Evolutionary conservation across 1,284 basidiomycete species (phyloP), one percentile per base, ranked within the genome.

Genomic region (Leccinum griseonigrum): DNA sequence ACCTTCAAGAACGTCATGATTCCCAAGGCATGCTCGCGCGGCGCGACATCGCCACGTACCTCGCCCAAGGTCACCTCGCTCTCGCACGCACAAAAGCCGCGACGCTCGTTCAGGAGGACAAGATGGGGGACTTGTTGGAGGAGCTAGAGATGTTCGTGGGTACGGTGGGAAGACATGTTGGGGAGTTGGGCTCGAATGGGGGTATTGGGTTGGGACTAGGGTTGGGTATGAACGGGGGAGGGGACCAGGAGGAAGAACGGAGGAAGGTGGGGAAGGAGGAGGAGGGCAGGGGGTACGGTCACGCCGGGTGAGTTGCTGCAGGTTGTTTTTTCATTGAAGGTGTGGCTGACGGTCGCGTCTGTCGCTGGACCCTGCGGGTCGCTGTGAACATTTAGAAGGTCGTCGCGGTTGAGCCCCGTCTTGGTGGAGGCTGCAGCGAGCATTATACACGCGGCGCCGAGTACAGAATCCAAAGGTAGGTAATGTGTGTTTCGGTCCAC

Each of bases 71-170:
- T 38, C 84, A 87, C 63, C 74, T 87, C 57, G 77, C 76, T 14
- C 73, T 88, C 51, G 90, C 90, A 11, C 84, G 89, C 46, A 80
- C 82, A 11, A 91, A 90, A 75, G 86, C 86, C 1, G 86, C 87
- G 68, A 85, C 81, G 67, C 72, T 88, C 59, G 81, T 89, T 40
- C 78, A 81, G 46, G 86, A 90, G 56, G 89, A 91, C 69, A 77
- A 79, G 10, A 76, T 81, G 65, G 82, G 80, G 7, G 85, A 89
- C 67, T 69, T 89, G 9, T 67, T 90, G 65, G 88, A 87, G 71
- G 78, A 81, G 26, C 64, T 91, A 63, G 88, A 87, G 73, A 85
- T 85, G 82, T 79, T 88, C 66, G 76, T 90, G 50, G 86, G 85
- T 13, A 76, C 83, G 18, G 70, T 91, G 28, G 70, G 87, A 29